These are phyloP conservation scores for Uronychia setigera DNA, from an alignment of 73 alveolate genomes.

Conservation along the genomic window DNA sequence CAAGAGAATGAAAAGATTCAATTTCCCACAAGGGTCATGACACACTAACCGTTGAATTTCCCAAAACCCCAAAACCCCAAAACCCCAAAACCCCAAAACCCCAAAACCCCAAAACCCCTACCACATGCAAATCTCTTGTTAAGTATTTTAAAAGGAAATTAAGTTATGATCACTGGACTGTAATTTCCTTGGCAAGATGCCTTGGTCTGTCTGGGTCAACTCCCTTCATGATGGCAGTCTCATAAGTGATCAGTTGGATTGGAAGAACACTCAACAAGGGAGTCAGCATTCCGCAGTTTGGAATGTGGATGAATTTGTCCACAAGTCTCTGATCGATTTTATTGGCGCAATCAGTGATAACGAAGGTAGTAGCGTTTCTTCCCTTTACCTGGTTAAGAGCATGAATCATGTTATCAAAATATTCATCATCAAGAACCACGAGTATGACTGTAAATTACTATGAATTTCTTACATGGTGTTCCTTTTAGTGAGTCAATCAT, in stretches of 20 bases:
- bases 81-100: no score
- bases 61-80: no score
- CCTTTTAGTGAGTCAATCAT: constrained; percentile 35
- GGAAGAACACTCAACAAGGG: constrained; percentile 89
- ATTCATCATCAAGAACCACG: constrained; percentile 70
- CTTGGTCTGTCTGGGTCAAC: constrained; percentile 94
- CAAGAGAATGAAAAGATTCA: no score
- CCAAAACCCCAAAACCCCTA: no score
- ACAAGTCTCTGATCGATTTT: constrained; percentile 12
- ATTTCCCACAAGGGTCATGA: no score
- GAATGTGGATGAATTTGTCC: constrained; percentile 33
- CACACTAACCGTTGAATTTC: no score
- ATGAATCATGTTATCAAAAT: constrained; percentile 44
- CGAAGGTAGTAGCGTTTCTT: constrained; percentile 31
- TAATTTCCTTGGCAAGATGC: constrained; percentile 84
- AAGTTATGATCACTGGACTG: constrained; percentile 65
- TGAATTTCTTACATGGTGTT: constrained; percentile 48
- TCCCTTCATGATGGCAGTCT: constrained; percentile 73
- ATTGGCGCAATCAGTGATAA: constrained; percentile 31
- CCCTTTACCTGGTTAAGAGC: constrained; percentile 30
- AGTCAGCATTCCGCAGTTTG: constrained; percentile 75
- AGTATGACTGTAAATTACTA: constrained; percentile 36
- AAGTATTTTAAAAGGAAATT: no score
- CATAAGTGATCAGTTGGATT: constrained; percentile 88
- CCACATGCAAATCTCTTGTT: no score